These are phyloP conservation scores for Zymoseptoria ardabiliae DNA, from an alignment of 2,329 filamentous ascomycete species.

Conservation along the genomic window DNA sequence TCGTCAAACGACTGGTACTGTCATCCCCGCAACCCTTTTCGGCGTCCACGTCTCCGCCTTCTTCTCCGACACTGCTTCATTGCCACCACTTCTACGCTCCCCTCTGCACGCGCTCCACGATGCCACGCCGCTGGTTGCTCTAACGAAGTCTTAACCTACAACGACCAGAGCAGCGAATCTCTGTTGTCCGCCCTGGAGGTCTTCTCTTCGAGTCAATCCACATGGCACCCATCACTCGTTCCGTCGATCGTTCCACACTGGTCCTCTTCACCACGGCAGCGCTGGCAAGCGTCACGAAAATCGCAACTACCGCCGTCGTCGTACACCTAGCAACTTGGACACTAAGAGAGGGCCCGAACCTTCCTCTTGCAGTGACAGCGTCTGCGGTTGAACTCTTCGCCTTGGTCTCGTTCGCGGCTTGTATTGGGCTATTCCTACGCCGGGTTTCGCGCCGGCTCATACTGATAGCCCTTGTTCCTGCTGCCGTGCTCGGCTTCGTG, in stretches of 20 bases:
- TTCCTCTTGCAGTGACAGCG: conserved; percentile 15
- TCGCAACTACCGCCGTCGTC: conserved; percentile 15
- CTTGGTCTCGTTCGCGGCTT: conserved; percentile 12
- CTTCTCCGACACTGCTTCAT: conserved; percentile 7
- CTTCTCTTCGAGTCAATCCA: conserved; percentile 2
- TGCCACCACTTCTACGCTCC: conserved; percentile 7
- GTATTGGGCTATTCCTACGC: conserved; percentile 11
- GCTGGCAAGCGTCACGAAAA: conserved; percentile 15
- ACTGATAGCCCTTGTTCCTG: conserved; percentile 10
- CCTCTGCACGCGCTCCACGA: conserved; percentile 11
- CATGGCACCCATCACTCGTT: conserved; percentile 12
- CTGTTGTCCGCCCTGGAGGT: background rate
- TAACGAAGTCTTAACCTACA: background rate
- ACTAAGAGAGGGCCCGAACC: conserved; percentile 4
- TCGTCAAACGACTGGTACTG: conserved; percentile 9
- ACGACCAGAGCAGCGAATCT: conserved; percentile 1
- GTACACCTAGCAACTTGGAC: conserved; percentile 13
- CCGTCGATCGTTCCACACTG: conserved; percentile 13
- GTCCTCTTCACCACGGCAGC: conserved; percentile 8
- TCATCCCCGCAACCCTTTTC: conserved; percentile 3
- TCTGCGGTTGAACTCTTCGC: conserved; percentile 18
- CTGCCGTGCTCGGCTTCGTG: conserved; percentile 5
- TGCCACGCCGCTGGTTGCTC: conserved; percentile 9
- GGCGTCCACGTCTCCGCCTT: conserved; percentile 9
- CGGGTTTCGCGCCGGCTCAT: conserved; percentile 8